A percentile compares a stretch with the other conserved stretches of the same genome.
Evolutionary conservation across 495 filamentous ascomycete genomes (phyloP).

Genomic region (Entonaema liquescens): DNA sequence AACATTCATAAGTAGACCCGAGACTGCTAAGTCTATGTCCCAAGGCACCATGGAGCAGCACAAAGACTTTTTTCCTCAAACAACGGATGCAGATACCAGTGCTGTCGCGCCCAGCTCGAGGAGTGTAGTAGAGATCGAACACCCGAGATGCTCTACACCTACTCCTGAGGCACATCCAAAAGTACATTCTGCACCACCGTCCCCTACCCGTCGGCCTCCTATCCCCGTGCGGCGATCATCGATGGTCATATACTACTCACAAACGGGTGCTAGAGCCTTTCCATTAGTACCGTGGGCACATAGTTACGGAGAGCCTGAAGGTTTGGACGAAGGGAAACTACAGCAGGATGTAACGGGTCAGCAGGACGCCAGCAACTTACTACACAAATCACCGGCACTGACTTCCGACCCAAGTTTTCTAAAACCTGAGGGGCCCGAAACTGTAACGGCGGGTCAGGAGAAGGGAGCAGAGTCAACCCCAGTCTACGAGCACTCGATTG

Average conservation of each 20-base stretch:
- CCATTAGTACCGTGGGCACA: conserved; percentile 36
- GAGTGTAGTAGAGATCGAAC: conserved; percentile 12
- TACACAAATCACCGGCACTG: neutral
- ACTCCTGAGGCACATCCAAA: conserved; percentile 5
- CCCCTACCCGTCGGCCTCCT: conserved; percentile 11
- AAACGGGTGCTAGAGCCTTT: conserved; percentile 39
- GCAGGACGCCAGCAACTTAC: neutral
- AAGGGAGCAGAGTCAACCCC: conserved; percentile 11
- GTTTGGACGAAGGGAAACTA: neutral
- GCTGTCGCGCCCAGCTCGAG: conserved; percentile 18
- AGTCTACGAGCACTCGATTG: conserved; percentile 39
- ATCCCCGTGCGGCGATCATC: conserved; percentile 30
- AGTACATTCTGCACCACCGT: conserved; percentile 6
- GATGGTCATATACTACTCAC: conserved; percentile 19
- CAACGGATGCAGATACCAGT: conserved; percentile 32
- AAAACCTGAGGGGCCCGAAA: neutral
- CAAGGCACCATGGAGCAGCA: conserved; percentile 14
- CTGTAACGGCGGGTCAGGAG: neutral
- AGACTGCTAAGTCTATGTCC: conserved; percentile 27
- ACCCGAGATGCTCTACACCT: neutral
- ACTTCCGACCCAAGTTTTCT: neutral
- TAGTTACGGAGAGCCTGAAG: conserved; percentile 11
- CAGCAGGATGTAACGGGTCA: neutral
- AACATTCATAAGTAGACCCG: conserved; percentile 14
- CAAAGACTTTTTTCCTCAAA: conserved; percentile 23